These are phyloP conservation scores for Alternaria sp. DNA, from an alignment of 2,329 filamentous ascomycete genomes.

Conservation along the genomic window DNA sequence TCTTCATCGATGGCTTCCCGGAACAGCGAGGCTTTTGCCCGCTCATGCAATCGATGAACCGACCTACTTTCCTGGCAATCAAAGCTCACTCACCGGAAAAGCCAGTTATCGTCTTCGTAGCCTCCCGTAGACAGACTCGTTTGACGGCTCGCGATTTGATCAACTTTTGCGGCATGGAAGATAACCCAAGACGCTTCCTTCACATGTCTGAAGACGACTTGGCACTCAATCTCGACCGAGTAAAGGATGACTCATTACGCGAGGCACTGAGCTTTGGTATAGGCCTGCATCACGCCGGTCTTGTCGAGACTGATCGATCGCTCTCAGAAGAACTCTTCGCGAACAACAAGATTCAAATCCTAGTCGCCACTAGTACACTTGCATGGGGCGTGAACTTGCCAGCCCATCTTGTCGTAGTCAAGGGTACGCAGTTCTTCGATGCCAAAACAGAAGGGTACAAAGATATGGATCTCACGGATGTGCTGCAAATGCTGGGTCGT, in stretches of 20 bases:
- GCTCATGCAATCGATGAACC: conserved; percentile 98
- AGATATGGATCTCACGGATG: conserved; percentile 98
- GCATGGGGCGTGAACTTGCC: conserved; percentile 99
- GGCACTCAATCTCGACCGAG: conserved; percentile 81
- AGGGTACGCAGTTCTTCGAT: conserved; percentile 97
- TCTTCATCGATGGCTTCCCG: conserved; percentile 97
- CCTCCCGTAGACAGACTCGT: conserved; percentile 91
- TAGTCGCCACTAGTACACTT: conserved; percentile 93
- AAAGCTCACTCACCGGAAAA: conserved; percentile 96
- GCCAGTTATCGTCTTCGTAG: conserved; percentile 97
- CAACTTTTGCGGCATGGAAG: conserved; percentile 97
- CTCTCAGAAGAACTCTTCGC: conserved; percentile 93
- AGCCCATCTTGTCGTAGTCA: conserved; percentile 95
- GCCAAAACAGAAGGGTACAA: conserved; percentile 97
- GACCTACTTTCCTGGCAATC: conserved; percentile 93
- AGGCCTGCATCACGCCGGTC: conserved; percentile 93
- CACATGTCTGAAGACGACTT: conserved; percentile 95
- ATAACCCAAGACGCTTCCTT: conserved; percentile 91
- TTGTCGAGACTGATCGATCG: conserved; percentile 92
- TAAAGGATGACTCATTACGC: conserved; percentile 90
- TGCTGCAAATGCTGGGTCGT: conserved; percentile 95
- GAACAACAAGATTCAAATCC: conserved; percentile 97
- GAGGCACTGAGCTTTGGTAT: conserved; percentile 98
- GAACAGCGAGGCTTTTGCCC: conserved; percentile 95
- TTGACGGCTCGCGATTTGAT: conserved; percentile 95